Evolutionary conservation across 2,329 filamentous ascomycete species (phyloP), one percentile per base, ranked within the genome.

Genomic region (Aspergillus sp.): DNA sequence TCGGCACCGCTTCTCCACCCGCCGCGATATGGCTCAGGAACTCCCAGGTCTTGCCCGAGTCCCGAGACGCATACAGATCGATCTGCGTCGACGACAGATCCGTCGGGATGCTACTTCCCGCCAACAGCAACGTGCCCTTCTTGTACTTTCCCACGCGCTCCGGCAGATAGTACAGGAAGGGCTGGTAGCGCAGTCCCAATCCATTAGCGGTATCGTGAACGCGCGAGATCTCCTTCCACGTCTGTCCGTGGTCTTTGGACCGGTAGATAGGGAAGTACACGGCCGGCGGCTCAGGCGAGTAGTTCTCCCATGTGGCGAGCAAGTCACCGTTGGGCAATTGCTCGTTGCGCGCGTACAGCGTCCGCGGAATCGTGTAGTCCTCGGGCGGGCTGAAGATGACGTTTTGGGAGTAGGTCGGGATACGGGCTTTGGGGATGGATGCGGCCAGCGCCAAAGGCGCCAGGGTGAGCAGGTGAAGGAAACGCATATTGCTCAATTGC

Each of bases 121-220:
- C 81, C 7, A 83, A 73, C 10, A 91, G 78, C 20, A 92, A 75
- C 0, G 88, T 90, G 2, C 88, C 89, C 4, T 81, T 82, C 1
- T 80, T 75, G 68, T 82, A 90, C 1, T 80, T 77, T 18, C 83
- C 88, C 53, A 90, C 78, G 3, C 75, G 71, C 47, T 82, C 76
- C 0, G 85, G 83, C 3, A 91, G 81, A 63, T 86, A 81, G 67
- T 89, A 90, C 14, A 91, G 77, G 71, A 85, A 84, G 0, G 89
- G 89, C 67, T 91, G 89, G 67, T 90, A 90, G 31, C 87, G 82
- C 56, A 90, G 71, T 20, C 89, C 89, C 77, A 84, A 86, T 47
- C 82, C 82, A 63, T 89, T 87, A 31, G 83, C 84, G 52, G 83
- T 80, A 69, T 91, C 89, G 14, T 84, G 77, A 10, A 91, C 84